These are phyloP conservation scores for Athelia sp. DNA, from an alignment of 1,284 basidiomycete species.

Conservation along the genomic window DNA sequence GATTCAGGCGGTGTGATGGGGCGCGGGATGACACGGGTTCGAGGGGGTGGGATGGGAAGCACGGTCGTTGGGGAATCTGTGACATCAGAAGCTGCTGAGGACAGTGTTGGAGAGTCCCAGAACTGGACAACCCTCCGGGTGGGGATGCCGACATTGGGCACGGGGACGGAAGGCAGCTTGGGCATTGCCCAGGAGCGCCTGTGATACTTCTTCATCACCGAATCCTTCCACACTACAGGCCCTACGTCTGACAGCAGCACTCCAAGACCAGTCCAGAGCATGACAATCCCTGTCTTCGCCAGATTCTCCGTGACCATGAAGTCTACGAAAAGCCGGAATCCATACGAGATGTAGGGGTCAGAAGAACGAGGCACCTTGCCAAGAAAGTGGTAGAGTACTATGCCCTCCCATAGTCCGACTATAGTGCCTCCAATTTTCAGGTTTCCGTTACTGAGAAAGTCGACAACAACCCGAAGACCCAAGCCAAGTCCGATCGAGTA, in stretches of 20 bases:
- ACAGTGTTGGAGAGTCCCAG: neutral
- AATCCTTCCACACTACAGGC: constrained; percentile 26
- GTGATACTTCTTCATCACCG: neutral
- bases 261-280: constrained; percentile 64
- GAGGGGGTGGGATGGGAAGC: neutral
- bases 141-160: neutral
- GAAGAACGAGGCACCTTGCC: constrained; percentile 52
- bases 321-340: constrained; percentile 62
- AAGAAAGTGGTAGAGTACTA: constrained; percentile 65
- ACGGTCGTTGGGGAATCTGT: neutral
- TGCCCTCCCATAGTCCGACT: constrained; percentile 71
- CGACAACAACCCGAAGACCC: constrained; percentile 42
- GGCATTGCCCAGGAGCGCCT: neutral
- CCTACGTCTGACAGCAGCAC: constrained; percentile 64
- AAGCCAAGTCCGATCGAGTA: constrained; percentile 50
- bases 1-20: neutral
- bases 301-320: constrained; percentile 59
- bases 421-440: constrained; percentile 45
- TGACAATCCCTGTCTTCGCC: constrained; percentile 47
- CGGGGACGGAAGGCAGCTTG: neutral
- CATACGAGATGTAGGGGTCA: constrained; percentile 62
- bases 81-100: neutral
- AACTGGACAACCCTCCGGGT: neutral
- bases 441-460: constrained; percentile 44
- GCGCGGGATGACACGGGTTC: neutral